A percentile compares a stretch with the other conserved stretches of the same genome.
phyloP scores from a whole-genome alignment of 73 alveolate species.

The Paramecium tetraurelia region DNA sequence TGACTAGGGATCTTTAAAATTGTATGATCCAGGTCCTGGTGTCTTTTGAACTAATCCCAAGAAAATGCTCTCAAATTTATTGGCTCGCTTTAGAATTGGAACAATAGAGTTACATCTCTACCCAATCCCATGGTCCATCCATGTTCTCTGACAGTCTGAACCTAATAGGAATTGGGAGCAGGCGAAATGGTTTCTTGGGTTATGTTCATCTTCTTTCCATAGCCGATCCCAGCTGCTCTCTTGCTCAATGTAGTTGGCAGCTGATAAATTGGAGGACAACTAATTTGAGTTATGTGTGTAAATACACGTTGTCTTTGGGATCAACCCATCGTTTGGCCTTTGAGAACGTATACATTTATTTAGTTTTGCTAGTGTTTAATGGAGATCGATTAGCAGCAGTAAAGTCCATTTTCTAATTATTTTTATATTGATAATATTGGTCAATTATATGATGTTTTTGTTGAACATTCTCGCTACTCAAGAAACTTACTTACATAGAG shows the following conservation, averaged over 20 bases:
- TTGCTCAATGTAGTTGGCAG: slow-evolving; percentile 49
- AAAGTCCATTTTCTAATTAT: neutral
- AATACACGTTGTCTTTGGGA: neutral
- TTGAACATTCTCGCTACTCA: neutral
- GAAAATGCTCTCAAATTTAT: slow-evolving; percentile 31
- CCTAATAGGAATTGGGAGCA: slow-evolving; percentile 49
- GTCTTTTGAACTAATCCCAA: slow-evolving; percentile 21
- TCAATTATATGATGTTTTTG: neutral
- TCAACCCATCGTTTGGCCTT: neutral
- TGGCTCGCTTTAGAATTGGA: neutral
- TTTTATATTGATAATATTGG: neutral
- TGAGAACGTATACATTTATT: neutral
- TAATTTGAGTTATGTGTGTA: neutral
- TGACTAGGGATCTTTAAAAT: neutral
- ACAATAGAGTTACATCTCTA: slow-evolving; percentile 43
- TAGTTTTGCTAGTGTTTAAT: neutral
- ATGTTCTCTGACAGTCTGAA: neutral
- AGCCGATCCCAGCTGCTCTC: slow-evolving; percentile 62
- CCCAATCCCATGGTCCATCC: slow-evolving; percentile 62
- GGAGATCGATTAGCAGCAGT: neutral
- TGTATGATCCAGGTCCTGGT: slow-evolving; percentile 62
- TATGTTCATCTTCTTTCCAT: slow-evolving; percentile 41
- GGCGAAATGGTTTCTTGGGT: slow-evolving; percentile 46
- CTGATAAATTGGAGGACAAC: slow-evolving; percentile 47
- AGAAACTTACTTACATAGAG: neutral